Base-by-base conservation (phyloP, 768 basidiomycete species). In the Termitomyces titanicus region DNA sequence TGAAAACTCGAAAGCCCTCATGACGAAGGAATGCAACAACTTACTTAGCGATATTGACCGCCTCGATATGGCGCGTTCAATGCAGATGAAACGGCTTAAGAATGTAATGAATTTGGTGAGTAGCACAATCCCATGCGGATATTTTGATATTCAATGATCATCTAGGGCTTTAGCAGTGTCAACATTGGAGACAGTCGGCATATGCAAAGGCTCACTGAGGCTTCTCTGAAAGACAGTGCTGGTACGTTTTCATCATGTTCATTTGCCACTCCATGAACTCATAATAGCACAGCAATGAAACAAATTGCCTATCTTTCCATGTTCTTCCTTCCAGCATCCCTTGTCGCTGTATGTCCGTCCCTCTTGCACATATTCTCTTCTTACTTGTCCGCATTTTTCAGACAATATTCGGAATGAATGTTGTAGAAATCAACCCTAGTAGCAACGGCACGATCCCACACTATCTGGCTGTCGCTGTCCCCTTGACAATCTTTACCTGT, bases 221-320 rank as follows among this genome's bases (percentile, higher is more conserved):
- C 76, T 3, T 68, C 78, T 3, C 65, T 77, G 12, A 65, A 68
- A 29, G 77, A 76, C 56, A 79, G 78, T 63, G 70, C 75, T 55
- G 72, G 74, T 74, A 50, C 33, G 70, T 56, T 27, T 27, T 9
- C 37, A 25, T 24, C 24, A 15, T 39, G 35, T 1, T 18, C 17
- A 37, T n/a, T 10, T 9, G 2, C 3, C 45, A 11, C n/a, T 8
- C 22, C 11, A 17, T 45, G 8, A 2, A 45, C 34, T 55, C 13
- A 39, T 27, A 35, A 38, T 34, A 31, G 20, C 18, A 20, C 47
- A 73, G 78, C 76, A 17, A 78, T 79, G 73, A 79, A 79, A 54
- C 73, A 82, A 51, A 77, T 85, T 31, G 75, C 81, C 0, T 83
- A 83, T 56, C 66, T 86, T 1, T 81, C 83, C 0, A 85, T 84